Percentiles rank a stretch among this genome's conserved stretches.
These are phyloP conservation scores for Pseudocercospora cruenta DNA, from an alignment of 2,329 filamentous ascomycete species.

Conservation along the genomic window DNA sequence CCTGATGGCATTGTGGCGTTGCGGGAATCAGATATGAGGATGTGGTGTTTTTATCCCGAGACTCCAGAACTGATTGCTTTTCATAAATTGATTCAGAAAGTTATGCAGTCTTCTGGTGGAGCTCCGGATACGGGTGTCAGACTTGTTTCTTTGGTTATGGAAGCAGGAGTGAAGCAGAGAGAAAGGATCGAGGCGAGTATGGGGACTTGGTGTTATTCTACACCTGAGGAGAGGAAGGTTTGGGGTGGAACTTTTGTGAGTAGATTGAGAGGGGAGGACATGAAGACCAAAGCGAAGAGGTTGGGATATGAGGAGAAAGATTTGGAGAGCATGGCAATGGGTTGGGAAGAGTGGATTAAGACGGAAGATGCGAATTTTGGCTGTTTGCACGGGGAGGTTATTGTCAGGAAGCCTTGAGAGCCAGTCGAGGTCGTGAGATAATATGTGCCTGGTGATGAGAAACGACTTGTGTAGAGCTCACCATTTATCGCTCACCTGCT, in stretches of 20 bases:
- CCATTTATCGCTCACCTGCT: no score
- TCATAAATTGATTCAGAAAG: conserved; percentile 40
- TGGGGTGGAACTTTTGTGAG: conserved; percentile 43
- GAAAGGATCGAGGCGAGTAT: conserved; percentile 45
- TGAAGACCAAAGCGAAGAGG: conserved; percentile 37
- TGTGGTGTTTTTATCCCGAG: conserved; percentile 43
- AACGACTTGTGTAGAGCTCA: no score
- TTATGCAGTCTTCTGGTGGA: conserved; percentile 36
- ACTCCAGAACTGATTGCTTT: conserved; percentile 41
- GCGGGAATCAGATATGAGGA: conserved; percentile 46
- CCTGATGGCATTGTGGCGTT: conserved; percentile 57
- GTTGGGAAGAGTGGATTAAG: conserved; percentile 46
- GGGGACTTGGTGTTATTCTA: conserved; percentile 49
- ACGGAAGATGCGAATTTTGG: conserved; percentile 49
- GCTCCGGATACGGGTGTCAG: conserved; percentile 32
- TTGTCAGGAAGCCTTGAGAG: conserved; percentile 32
- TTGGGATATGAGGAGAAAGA: conserved; percentile 43
- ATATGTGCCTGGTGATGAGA: no score
- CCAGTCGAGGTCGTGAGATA: no score
- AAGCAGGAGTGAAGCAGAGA: conserved; percentile 45
- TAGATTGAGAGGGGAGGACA: conserved; percentile 28
- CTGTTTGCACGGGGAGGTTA: conserved; percentile 48
- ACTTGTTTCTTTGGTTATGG: conserved; percentile 40
- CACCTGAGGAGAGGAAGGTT: conserved; percentile 41
- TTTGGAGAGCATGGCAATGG: conserved; percentile 44